Conservation (phyloP, 2,329 filamentous ascomycete species). For the Arthrobotrys conoides region DNA sequence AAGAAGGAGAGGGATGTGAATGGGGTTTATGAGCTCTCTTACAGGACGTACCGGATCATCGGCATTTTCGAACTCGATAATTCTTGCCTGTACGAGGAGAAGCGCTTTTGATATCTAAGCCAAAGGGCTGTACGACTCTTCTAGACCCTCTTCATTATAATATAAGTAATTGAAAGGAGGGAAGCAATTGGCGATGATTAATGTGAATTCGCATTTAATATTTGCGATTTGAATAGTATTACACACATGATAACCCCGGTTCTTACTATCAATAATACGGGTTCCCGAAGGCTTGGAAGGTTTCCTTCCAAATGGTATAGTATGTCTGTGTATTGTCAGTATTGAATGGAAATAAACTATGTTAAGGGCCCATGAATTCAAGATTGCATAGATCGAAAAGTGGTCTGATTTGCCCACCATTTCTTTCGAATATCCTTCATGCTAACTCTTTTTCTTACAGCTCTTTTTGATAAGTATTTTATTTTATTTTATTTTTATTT, state of each 20-base stretch:
- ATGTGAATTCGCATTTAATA: not conserved
- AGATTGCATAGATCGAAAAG: slow-evolving; percentile 12
- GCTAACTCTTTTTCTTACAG: not conserved
- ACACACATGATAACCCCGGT: not conserved
- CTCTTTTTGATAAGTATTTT: not conserved
- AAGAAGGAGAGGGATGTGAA: not conserved
- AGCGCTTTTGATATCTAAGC: slow-evolving; percentile 39
- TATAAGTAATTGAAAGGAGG: no score
- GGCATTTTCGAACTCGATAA: slow-evolving; percentile 9
- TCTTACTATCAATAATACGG: slow-evolving; percentile 20
- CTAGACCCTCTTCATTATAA: slow-evolving; percentile 8
- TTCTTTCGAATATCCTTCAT: slow-evolving; percentile 6
- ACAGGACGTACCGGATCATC: not conserved
- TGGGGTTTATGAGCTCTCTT: slow-evolving; percentile 7
- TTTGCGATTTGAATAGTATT: slow-evolving; percentile 28
- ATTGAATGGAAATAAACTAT: no score
- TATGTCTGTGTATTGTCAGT: not conserved
- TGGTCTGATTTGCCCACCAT: slow-evolving; percentile 55
- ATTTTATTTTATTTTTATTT: not conserved
- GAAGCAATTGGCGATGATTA: not conserved
- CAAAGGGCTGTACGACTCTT: slow-evolving; percentile 5
- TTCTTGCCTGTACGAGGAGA: not conserved
- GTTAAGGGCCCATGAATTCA: no score
- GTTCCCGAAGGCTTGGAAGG: slow-evolving; percentile 25
- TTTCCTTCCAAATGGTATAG: slow-evolving; percentile 47